Evolutionary conservation across 2,329 filamentous ascomycete genomes (phyloP), one percentile per base, ranked within the genome.

Genomic region (Fusarium verrucosum): DNA sequence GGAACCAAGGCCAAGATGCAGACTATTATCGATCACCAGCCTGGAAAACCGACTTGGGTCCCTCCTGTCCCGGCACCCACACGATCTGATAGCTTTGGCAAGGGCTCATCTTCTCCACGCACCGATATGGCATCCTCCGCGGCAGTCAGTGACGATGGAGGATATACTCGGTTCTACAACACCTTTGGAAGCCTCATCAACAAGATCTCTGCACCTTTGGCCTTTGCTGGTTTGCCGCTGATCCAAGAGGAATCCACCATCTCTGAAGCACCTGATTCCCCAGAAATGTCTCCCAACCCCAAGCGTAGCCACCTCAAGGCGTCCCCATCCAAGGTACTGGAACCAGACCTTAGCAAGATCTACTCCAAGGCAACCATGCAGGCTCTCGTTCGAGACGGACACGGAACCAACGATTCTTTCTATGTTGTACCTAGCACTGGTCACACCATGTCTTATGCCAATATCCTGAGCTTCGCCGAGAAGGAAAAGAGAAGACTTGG

Each of bases 361-460:
- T 96, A 96, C 75, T 97, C 93, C 36, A 89, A 88, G 66, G 92
- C 94, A 13, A 92, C 94, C 5, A 84, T 98, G 50, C 86, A 89
- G 47, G 92, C 94, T 1, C 84, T 97, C 37, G 84, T 87, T 19
- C 88, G 91, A 53, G 89, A 89, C 26, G 87, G 87, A 1, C 84
- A 88, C 25, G 83, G 84, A 16, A 80, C 85, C 16, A 86, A 83
- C 57, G 91, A 91, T 70, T 95, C 91, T 10, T 99, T 99, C 79
- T 98, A 97, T 75, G 91, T 98, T 2, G 95, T 99, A 2, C 95
- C 94, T 5, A 91, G 92, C 0, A 92, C 91, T 17, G 94, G 95
- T 7, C 93, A 94, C 65, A 97, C 93, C 4, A 90, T 94, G 59
- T 95, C 93, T 1, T 99, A 98, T 73, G 94, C 95, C 40, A 93